Percentiles rank a stretch among this genome's conserved stretches.
Evolutionary conservation across 768 basidiomycete species (phyloP).

Genomic region (Lactifluus volemus): DNA sequence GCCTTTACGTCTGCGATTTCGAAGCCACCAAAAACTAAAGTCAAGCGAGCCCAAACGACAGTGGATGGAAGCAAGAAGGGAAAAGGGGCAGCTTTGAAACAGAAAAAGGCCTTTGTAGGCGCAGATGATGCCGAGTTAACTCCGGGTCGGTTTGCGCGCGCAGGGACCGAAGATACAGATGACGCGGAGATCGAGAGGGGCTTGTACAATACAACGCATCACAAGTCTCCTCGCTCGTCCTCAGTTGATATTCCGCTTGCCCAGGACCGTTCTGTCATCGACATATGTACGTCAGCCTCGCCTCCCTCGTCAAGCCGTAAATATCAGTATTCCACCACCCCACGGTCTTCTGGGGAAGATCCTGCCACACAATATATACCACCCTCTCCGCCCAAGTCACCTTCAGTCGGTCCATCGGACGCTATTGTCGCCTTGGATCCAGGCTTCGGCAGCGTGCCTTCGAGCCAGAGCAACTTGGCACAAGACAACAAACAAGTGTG

Average conservation of each 20-base stretch:
- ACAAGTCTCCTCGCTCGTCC: conserved; percentile 6
- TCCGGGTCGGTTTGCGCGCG: conserved; percentile 35
- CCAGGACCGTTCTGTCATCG: conserved; percentile 13
- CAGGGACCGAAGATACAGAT: conserved; percentile 44
- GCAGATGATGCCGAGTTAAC: conserved; percentile 24
- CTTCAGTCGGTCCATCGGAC: neutral
- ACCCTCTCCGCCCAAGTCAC: neutral
- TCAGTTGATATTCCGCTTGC: conserved; percentile 20
- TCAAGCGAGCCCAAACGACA: conserved; percentile 34
- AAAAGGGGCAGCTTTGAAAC: conserved; percentile 15
- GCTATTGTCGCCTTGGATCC: neutral
- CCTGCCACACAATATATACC: neutral
- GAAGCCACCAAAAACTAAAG: conserved; percentile 28
- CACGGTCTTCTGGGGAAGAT: neutral
- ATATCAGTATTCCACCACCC: neutral
- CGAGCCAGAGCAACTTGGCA: neutral
- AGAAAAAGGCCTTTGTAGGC: conserved; percentile 23
- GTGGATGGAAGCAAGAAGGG: conserved; percentile 28
- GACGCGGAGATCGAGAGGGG: conserved; percentile 49
- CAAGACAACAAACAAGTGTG: neutral
- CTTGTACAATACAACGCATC: conserved; percentile 15
- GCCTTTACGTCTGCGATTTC: conserved; percentile 36
- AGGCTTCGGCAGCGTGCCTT: neutral
- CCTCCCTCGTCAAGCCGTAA: neutral
- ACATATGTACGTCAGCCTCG: conserved; percentile 17